These are phyloP conservation scores for Peniophora sp. DNA, from an alignment of 1,284 basidiomycete species.

Conservation along the genomic window DNA sequence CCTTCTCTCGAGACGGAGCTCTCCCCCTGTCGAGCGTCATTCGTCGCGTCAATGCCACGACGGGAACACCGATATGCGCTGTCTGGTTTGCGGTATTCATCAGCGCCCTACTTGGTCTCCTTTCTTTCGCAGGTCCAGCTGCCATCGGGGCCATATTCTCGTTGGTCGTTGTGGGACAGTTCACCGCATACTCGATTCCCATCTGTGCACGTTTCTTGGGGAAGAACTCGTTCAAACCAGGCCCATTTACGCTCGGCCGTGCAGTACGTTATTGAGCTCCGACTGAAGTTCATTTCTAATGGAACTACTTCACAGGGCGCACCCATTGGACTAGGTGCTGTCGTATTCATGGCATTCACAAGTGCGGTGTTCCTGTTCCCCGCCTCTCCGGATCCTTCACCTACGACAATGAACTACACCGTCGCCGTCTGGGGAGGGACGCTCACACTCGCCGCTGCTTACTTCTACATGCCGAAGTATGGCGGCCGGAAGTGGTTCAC, in stretches of 20 bases:
- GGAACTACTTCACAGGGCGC: background rate
- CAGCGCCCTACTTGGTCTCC: slow-evolving; percentile 13
- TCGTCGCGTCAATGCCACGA: background rate
- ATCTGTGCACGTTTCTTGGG: slow-evolving; percentile 18
- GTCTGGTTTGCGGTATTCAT: background rate
- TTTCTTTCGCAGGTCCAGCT: slow-evolving; percentile 22
- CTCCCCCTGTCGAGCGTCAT: slow-evolving; percentile 2
- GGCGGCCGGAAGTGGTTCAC: slow-evolving; percentile 1
- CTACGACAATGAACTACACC: background rate
- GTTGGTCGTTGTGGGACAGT: slow-evolving; percentile 15
- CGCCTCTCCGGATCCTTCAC: background rate
- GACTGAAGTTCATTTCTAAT: background rate
- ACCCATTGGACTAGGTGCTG: background rate
- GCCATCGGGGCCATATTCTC: slow-evolving; percentile 24
- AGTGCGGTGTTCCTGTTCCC: slow-evolving; percentile 10
- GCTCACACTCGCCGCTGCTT: background rate
- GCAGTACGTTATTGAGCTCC: slow-evolving; percentile 12
- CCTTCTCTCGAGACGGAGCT: slow-evolving; percentile 1
- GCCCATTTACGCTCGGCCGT: slow-evolving; percentile 20
- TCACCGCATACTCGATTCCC: slow-evolving; percentile 19
- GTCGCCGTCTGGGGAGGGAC: background rate
- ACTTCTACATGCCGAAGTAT: background rate
- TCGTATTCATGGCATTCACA: slow-evolving; percentile 1
- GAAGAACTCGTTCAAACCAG: slow-evolving; percentile 17
- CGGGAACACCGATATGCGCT: background rate